These are phyloP conservation scores for Neurospora pannonica DNA, from an alignment of 495 filamentous ascomycete genomes.

Conservation along the genomic window DNA sequence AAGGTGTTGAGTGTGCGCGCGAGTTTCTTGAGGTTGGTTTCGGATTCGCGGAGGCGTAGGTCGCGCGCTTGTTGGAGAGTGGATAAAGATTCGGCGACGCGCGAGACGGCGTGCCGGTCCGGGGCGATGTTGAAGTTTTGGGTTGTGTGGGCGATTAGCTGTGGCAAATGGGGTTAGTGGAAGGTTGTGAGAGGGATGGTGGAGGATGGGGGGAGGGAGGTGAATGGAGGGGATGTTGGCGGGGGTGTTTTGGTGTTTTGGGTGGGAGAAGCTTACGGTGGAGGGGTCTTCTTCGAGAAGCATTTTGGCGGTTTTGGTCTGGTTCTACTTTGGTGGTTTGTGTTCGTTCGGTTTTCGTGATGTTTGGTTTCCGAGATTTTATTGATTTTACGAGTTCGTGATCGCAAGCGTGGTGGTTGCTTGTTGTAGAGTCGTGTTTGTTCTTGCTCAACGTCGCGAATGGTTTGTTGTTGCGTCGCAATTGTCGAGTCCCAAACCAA, in stretches of 20 bases:
- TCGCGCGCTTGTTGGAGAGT: slow-evolving; percentile 71
- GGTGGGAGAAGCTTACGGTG: slow-evolving; percentile 50
- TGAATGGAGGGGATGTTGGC: no score
- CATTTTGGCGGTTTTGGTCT: slow-evolving; percentile 49
- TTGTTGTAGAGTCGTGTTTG: background rate
- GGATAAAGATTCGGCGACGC: slow-evolving; percentile 74
- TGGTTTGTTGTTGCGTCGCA: slow-evolving; percentile 6
- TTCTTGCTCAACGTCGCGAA: background rate
- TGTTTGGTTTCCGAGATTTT: background rate
- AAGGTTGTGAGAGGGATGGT: no score
- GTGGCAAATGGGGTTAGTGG: background rate
- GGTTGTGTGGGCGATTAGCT: slow-evolving; percentile 87
- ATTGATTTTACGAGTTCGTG: background rate
- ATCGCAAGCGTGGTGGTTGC: background rate
- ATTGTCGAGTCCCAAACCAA: background rate
- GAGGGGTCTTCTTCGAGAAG: slow-evolving; percentile 94
- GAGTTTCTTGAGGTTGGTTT: slow-evolving; percentile 61
- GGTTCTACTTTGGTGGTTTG: background rate
- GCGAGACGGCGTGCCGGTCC: slow-evolving; percentile 76
- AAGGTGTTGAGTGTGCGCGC: slow-evolving; percentile 62
- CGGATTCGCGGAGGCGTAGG: slow-evolving; percentile 62
- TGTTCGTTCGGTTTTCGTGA: background rate
- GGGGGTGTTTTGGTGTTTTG: no score
- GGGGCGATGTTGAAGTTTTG: slow-evolving; percentile 88
- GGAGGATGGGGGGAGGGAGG: no score